Evolutionary conservation across 257 asterid genomes (phyloP), one percentile per base, ranked within the genome.

Genomic region (Capsicum pubescens): DNA sequence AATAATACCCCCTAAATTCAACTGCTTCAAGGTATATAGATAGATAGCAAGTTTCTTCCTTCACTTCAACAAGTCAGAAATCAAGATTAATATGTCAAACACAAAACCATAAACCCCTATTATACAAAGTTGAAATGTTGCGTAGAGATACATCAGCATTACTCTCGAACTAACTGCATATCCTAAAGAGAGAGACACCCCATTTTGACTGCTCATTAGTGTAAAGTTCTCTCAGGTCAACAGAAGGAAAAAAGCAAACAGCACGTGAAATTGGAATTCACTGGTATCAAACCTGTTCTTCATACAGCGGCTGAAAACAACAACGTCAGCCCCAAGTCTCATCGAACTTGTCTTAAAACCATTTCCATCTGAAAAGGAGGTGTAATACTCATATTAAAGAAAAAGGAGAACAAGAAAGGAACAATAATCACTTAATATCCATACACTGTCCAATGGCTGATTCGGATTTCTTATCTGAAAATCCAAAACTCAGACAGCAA

Each of bases 331-430:
- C 54, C 99, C 99, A 58, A 95, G 99, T 88, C 99, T 91, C 99
- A 95, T 95, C 48, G 98, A 88, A 87, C 99, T 95, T 81, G 99
- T 95, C 89, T 95, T 95, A 84, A 95, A 95, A 72, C 99, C 99
- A 88, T 95, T 95, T 84, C 99, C 99, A 89, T 95, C 99, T 95
- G 92, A 86, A 93, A 68, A 90, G 79, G 83, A 78, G 44, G 84
- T 44, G 70, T 84, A 86, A 87, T 85, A 88, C 61, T 32, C 54
- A 8, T 10, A 64, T 67, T 9, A 12, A 67, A 35, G 17, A 52
- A 35, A 50, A 17, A 67, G 9, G 52, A 67, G 52, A 82, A 67
- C 52, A 32, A 12, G 26, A 82, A 69, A 36, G 54, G 42, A 17
- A 35, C 32, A 69, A 81, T 10, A 36, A 54, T 70, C 48, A 64